Base-by-base conservation (phyloP, 2,329 filamentous ascomycete genomes). In the Dryadomyces sulphureus region DNA sequence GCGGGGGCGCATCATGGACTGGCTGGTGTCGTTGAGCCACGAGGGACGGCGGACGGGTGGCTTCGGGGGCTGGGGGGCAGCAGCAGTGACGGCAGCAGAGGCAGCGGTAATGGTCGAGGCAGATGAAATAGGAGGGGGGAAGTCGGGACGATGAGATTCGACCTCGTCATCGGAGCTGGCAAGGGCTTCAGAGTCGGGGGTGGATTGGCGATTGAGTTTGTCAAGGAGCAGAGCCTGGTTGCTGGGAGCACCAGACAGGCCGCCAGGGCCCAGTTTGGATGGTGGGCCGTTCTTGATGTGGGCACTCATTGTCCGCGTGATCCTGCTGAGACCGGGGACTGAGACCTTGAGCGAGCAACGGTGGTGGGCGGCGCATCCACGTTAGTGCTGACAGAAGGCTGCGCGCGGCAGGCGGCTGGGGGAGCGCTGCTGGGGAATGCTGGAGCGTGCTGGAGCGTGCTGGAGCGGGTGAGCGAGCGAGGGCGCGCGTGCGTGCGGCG, bases 121-220 rank as follows among this genome's bases (percentile, higher is more conserved):
- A n/a, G n/a, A n/a, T n/a, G n/a, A 22, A 21, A 61, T 57, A 49
- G 60, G 56, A 59, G 62, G 48, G 35, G 22, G 41, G 1, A 38
- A 16, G 2, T 73, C 75, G 54, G 75, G 68, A 39, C 70, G 70
- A 53, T 75, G 71, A 58, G 78, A 72, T 50, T 94, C 84, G 48
- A 69, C 73, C 62, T 98, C 92, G 61, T 96, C 92, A 61, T 96
- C 92, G 12, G 89, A 95, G 54, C 90, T 96, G 45, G 84, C 88
- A 49, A 96, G 68, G 44, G 86, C 90, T 60, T 96, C 90, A 4
- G 89, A 95, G 59, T 96, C 92, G 20, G 90, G 90, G 1, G 90
- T 95, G 7, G 87, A 88, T 45, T 84, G 83, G 55, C 89, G 78
- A 56, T 84, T 83, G 43, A 82, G 70, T 60, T 88, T 92, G 43